Conservation (phyloP, 306 rosid genomes). For the Castanea sativa region DNA sequence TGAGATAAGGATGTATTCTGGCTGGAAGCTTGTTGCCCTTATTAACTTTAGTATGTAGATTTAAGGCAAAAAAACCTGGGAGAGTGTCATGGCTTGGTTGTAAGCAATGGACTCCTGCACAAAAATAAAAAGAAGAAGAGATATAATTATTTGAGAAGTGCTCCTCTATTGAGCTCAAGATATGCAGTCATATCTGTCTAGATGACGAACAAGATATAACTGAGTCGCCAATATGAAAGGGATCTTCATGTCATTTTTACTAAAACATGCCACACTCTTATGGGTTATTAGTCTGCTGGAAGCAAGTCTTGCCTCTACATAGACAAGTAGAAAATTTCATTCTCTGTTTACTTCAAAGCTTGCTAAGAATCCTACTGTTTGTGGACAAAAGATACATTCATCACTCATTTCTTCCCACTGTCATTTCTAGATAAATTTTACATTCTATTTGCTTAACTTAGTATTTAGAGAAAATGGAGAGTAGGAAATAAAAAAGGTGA, state of each 20-base stretch:
- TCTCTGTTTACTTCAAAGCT: not conserved
- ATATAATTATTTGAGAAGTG: not conserved
- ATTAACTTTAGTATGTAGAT: not conserved
- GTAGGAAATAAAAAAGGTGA: not conserved
- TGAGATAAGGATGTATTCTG: not conserved
- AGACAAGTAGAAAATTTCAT: not conserved
- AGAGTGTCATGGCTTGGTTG: not conserved
- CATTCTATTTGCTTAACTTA: not conserved
- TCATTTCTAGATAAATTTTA: not conserved
- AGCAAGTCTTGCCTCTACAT: not conserved
- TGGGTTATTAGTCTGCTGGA: not conserved
- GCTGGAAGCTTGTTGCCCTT: not conserved
- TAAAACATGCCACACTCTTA: not conserved
- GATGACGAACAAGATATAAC: not conserved
- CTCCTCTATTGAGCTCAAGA: not conserved
- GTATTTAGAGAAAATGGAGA: not conserved
- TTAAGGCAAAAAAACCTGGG: not conserved
- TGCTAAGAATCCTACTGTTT: not conserved
- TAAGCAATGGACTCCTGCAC: not conserved
- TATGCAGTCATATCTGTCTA: not conserved
- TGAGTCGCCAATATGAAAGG: not conserved
- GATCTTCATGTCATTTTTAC: not conserved
- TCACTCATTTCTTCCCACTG: not conserved
- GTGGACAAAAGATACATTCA: not conserved
- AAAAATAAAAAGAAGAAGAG: not conserved